Evolutionary conservation across 108 stramenopile genomes (phyloP).

Genomic region (Cyclotella sp.): DNA sequence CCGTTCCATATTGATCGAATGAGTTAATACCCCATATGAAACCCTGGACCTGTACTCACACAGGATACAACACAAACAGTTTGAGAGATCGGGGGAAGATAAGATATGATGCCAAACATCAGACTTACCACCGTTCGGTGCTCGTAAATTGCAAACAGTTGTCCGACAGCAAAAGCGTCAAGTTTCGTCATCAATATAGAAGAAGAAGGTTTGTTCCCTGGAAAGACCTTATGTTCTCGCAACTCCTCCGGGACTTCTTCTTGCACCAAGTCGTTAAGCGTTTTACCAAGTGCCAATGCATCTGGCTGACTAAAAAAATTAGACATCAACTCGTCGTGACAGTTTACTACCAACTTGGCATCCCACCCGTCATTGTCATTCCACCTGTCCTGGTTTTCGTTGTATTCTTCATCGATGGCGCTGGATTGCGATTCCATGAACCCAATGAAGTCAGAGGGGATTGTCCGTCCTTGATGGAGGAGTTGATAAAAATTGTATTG

Average conservation of each 20-base stretch:
- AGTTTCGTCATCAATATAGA: slow-evolving; percentile 82
- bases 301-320: slow-evolving; percentile 99
- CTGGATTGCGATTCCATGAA: slow-evolving; percentile 86
- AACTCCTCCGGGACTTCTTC: slow-evolving; percentile 89
- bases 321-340: slow-evolving; percentile 99
- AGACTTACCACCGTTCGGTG: slow-evolving; percentile 91
- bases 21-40: slow-evolving; percentile 98
- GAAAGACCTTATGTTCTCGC: slow-evolving; percentile 93
- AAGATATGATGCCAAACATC: not conserved
- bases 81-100: not conserved
- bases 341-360: slow-evolving; percentile 76
- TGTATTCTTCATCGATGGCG: slow-evolving; percentile 48
- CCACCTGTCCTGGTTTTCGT: slow-evolving; percentile 1
- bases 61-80: not conserved
- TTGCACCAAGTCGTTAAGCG: slow-evolving; percentile 82
- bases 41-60: slow-evolving; percentile 69
- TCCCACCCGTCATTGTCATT: slow-evolving; percentile 25
- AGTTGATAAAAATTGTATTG: slow-evolving; percentile 98
- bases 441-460: slow-evolving; percentile 97
- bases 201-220: slow-evolving; percentile 97
- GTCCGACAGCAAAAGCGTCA: slow-evolving; percentile 89
- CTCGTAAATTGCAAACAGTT: slow-evolving; percentile 97
- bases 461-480: slow-evolving; percentile 97
- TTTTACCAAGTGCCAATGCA: slow-evolving; percentile 94
- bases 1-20: slow-evolving; percentile 97